phyloP scores from a whole-genome alignment of 257 asterid species.

The Plantago major region DNA sequence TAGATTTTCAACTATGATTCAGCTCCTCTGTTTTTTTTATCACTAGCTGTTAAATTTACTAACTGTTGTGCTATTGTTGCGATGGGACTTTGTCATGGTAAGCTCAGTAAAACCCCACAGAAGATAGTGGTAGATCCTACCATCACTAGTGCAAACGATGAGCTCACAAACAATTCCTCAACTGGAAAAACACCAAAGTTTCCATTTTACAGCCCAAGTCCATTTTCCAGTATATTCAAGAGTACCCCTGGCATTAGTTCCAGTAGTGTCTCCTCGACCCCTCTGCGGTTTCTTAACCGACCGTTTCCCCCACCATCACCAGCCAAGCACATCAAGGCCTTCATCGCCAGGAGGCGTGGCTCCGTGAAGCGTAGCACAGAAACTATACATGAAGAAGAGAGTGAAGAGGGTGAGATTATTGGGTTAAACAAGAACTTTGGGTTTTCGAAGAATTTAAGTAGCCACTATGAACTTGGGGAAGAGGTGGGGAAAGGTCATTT shows the following conservation, averaged over 20 bases:
- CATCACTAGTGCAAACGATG: conserved; percentile 43
- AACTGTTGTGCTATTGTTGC: conserved; percentile 36
- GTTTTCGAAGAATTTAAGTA: conserved; percentile 37
- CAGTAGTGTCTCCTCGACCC: conserved; percentile 71
- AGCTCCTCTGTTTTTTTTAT: conserved; percentile 23
- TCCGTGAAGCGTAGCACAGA: conserved; percentile 84
- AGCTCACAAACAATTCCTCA: conserved; percentile 37
- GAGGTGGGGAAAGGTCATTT: conserved; percentile 71
- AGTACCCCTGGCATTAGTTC: conserved; percentile 70
- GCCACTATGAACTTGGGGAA: conserved; percentile 46
- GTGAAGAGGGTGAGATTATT: conserved; percentile 56
- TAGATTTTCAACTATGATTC: conserved; percentile 25
- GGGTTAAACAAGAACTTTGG: conserved; percentile 55
- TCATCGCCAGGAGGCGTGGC: conserved; percentile 83
- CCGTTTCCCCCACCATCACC: conserved; percentile 99
- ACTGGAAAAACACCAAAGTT: conserved; percentile 81
- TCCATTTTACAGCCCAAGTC: conserved; percentile 96
- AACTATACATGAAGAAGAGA: conserved; percentile 88
- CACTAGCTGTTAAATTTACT: conserved; percentile 20
- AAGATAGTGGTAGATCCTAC: conserved; percentile 45
- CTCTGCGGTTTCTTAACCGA: conserved; percentile 70
- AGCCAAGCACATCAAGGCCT: conserved; percentile 89
- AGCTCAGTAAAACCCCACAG: conserved; percentile 63
- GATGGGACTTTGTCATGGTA: conserved; percentile 98
- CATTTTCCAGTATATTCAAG: conserved; percentile 67